Base-by-base conservation (phyloP, 257 asterid genomes). In the Agastache rugosa region DNA sequence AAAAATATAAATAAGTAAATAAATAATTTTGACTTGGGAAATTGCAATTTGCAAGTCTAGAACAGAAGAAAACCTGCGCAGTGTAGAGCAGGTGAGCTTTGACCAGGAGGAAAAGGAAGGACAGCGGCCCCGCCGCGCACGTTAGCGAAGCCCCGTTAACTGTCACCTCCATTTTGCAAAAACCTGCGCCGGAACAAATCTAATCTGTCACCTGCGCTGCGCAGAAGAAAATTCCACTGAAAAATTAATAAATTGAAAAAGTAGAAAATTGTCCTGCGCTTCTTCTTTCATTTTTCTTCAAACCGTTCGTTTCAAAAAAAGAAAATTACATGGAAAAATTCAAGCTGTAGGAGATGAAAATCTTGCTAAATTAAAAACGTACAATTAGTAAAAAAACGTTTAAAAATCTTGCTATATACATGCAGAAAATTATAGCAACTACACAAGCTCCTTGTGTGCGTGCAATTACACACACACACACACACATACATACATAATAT, bases 81-180 rank as follows among this genome's bases (percentile, higher is more conserved):
- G 48, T 48, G 63, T 41, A 74, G 67, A 82, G 85, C 34, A 54
- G 80, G 16, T 74, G 81, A 65, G 85, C 82, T 72, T 87, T 77
- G 84, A 85, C 74, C 71, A 42, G 31, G 17, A 64, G 20, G 64
- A 72, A 58, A 25, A 84, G 74, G 19, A 78, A 29, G 47, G 80
- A 51, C 3, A 72, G 71, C 76, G 80, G 50, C 73, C 80, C 74
- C 69, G 25, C 65, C 42, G 93, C 88, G 88, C 86, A 85, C 72
- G 87, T 87, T 85, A 89, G 91, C 85, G 79, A 44, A 58, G 75
- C 63, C 66, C 73, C 77, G 75, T 76, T 73, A 71, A 79, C 85
- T 42, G 79, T 76, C 77, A 79, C 81, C 83, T 83, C 91, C 96
- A 87, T 87, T 20, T 34, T 69, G 81, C 85, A 6, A 29, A 16